phyloP scores from a whole-genome alignment of 75 land plant species.

The Isoetes taiwanensis region DNA sequence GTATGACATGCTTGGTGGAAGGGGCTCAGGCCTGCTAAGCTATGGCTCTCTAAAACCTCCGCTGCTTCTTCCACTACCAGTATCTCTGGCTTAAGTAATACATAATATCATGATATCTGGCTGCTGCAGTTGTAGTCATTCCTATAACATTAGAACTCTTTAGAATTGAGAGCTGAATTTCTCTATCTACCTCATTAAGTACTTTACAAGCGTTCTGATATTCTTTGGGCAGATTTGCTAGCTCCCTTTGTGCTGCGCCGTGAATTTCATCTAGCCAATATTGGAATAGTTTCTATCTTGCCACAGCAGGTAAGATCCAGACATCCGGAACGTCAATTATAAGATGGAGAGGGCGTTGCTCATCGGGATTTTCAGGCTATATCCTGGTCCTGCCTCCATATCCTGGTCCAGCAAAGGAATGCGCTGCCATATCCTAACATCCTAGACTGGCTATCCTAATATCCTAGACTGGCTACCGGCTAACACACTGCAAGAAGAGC shows the following conservation, averaged over 20 bases:
- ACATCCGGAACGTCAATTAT: not conserved
- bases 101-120: not conserved
- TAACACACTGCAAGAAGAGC: too few relatives aligned
- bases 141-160: not conserved
- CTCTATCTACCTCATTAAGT: not conserved
- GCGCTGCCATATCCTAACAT: too few relatives aligned
- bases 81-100: not conserved
- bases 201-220: not conserved
- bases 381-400: too few relatives aligned
- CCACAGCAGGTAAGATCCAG: not conserved
- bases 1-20: not conserved
- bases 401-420: too few relatives aligned
- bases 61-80: constrained; percentile 1
- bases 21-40: not conserved
- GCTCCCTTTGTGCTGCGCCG: not conserved
- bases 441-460: too few relatives aligned
- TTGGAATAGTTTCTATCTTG: not conserved
- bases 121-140: constrained; percentile 3
- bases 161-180: constrained; percentile 1
- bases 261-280: not conserved
- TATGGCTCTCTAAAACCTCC: not conserved
- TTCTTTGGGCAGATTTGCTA: not conserved
- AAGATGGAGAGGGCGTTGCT: not conserved
- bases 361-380: too few relatives aligned
- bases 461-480: too few relatives aligned